phyloP scores from a whole-genome alignment of 1,139 yeast genomes.

The Trichomonascaceae sp. region DNA sequence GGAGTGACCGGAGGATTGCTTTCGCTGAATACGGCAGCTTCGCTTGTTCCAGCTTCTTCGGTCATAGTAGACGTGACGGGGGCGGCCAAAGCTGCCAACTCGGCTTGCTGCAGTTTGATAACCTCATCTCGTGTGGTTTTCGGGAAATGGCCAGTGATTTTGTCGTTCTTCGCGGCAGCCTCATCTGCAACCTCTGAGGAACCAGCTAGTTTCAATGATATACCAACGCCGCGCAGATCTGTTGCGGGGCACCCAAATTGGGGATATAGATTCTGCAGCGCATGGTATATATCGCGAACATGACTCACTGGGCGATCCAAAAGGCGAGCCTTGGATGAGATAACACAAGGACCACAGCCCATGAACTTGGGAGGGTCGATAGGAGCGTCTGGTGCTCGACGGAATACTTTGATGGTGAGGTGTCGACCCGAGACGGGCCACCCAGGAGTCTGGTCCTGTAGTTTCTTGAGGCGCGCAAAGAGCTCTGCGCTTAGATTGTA shows the following conservation, averaged over 20 bases:
- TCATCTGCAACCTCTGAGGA: neutral
- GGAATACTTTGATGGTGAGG: slow-evolving; percentile 50
- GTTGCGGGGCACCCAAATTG: slow-evolving; percentile 45
- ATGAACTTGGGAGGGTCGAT: slow-evolving; percentile 60
- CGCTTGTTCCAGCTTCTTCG: neutral
- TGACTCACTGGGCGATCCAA: slow-evolving; percentile 58
- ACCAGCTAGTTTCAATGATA: slow-evolving; percentile 41
- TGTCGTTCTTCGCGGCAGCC: neutral
- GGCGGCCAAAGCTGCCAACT: neutral
- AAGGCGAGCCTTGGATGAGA: slow-evolving; percentile 42
- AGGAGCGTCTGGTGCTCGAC: slow-evolving; percentile 54
- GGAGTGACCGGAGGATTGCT: no score
- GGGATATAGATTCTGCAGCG: slow-evolving; percentile 44
- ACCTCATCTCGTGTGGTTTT: neutral
- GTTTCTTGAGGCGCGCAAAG: slow-evolving; percentile 34
- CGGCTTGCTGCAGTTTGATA: no score
- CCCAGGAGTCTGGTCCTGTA: slow-evolving; percentile 16
- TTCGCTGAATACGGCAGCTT: neutral
- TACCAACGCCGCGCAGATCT: slow-evolving; percentile 69
- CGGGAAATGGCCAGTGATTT: neutral
- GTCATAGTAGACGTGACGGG: neutral
- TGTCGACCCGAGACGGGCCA: slow-evolving; percentile 36
- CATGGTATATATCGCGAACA: slow-evolving; percentile 46
- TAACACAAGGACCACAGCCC: slow-evolving; percentile 76
- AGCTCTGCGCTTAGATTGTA: slow-evolving; percentile 48